phyloP scores from a whole-genome alignment of 495 filamentous ascomycete species.

The Pyronema omphalodes region DNA sequence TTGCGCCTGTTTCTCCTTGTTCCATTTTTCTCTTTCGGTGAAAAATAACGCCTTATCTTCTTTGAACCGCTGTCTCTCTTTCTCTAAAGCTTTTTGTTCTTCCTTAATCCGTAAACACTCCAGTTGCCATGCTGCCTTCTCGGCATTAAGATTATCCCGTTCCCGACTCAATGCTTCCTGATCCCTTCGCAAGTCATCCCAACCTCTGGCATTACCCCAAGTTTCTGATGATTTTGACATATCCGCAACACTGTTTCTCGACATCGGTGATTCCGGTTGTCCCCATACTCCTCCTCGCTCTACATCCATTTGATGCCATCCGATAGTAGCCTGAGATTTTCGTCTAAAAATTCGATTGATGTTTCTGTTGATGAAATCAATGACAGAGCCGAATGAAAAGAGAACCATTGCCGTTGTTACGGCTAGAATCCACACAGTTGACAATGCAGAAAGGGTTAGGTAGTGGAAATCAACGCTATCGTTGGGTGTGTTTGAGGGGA shows the following conservation, averaged over 20 bases:
- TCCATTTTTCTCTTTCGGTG: neutral
- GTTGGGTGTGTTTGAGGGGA: neutral
- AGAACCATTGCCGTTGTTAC: neutral
- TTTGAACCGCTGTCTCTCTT: neutral
- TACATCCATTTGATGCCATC: neutral
- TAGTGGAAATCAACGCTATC: neutral
- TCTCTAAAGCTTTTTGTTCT: neutral
- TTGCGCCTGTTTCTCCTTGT: neutral
- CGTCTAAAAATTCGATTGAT: neutral
- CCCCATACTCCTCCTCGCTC: conserved; percentile 1
- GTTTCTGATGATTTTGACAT: neutral
- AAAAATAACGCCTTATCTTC: neutral
- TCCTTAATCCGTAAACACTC: neutral
- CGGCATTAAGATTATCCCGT: neutral
- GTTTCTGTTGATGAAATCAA: neutral
- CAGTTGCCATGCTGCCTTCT: neutral
- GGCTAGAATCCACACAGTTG: neutral
- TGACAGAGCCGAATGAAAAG: neutral
- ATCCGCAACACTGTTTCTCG: neutral
- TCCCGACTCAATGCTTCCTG: neutral
- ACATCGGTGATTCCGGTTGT: neutral
- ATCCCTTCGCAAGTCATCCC: neutral
- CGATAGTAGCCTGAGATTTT: neutral
- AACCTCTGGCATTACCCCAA: neutral
- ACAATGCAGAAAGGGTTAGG: neutral